These are phyloP conservation scores for Mrakia blollopis DNA, from an alignment of 768 basidiomycete genomes.

Conservation along the genomic window DNA sequence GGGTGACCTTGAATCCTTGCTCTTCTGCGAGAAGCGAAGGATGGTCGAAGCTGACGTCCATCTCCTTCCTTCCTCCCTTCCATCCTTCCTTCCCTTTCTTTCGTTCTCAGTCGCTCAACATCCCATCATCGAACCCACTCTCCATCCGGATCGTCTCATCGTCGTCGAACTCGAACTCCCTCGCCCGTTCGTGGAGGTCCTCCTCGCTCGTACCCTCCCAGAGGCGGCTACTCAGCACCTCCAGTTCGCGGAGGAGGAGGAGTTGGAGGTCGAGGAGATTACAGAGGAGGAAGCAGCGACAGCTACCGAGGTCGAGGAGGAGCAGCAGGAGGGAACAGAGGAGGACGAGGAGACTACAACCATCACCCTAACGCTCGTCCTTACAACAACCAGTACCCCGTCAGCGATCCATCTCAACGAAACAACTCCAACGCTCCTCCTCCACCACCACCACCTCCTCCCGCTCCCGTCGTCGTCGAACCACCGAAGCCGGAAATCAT, in stretches of 20 bases:
- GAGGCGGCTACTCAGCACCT: constrained; percentile 6
- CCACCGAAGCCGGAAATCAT: constrained; percentile 22
- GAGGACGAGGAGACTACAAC: constrained; percentile 18
- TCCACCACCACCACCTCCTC: too few relatives aligned
- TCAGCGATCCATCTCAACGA: background rate
- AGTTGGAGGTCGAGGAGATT: constrained; percentile 7
- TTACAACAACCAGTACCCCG: constrained; percentile 15
- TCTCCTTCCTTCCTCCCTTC: background rate
- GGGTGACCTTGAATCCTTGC: background rate
- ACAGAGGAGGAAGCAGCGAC: constrained; percentile 13
- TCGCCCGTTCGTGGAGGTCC: constrained; percentile 5
- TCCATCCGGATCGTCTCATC: background rate
- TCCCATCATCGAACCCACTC: background rate
- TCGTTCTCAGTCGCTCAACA: too few relatives aligned
- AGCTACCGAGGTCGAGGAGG: constrained; percentile 10
- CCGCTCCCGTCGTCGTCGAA: background rate
- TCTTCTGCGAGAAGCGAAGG: background rate
- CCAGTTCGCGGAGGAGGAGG: constrained; percentile 3
- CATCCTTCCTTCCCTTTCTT: background rate
- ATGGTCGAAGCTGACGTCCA: background rate
- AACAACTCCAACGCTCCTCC: background rate
- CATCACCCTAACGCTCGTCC: background rate
- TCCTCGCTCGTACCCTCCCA: constrained; percentile 1
- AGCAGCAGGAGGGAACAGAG: background rate
- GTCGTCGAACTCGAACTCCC: background rate